phyloP scores from a whole-genome alignment of 2,329 filamentous ascomycete species.

The Rugonectria rugulosa region DNA sequence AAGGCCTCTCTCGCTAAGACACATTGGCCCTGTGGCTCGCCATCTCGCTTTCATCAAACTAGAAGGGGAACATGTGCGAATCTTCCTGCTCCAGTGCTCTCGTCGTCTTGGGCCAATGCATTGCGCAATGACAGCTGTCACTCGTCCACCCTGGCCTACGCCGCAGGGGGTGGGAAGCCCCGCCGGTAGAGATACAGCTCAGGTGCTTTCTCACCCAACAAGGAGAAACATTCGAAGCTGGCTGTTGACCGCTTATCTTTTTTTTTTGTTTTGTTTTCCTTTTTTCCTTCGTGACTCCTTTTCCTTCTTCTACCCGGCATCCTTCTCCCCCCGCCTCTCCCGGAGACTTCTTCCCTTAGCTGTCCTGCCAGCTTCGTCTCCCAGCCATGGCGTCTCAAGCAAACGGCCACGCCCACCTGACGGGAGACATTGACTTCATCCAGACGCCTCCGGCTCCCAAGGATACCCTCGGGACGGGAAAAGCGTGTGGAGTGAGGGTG shows the following conservation, averaged over 20 bases:
- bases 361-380: background rate
- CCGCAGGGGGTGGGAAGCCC: conserved; percentile 23
- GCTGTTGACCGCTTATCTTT: conserved; percentile 29
- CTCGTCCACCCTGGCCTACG: conserved; percentile 5
- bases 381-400: conserved; percentile 26
- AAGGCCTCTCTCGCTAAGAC: background rate
- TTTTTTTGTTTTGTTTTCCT: conserved; percentile 4
- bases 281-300: background rate
- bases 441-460: conserved; percentile 25
- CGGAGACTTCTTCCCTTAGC: background rate
- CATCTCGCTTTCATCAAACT: background rate
- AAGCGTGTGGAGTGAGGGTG: conserved; percentile 26
- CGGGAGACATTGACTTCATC: conserved; percentile 34
- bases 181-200: conserved; percentile 26
- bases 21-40: no score
- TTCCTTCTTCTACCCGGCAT: background rate
- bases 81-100: background rate
- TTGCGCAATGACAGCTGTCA: conserved; percentile 12
- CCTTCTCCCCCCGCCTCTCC: no score
- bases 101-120: background rate
- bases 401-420: conserved; percentile 32
- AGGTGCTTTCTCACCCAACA: conserved; percentile 29
- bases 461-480: conserved; percentile 27
- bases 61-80: background rate
- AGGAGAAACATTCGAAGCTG: conserved; percentile 8